Conservation (phyloP, 257 asterid genomes). For the Primulina eburnea region DNA sequence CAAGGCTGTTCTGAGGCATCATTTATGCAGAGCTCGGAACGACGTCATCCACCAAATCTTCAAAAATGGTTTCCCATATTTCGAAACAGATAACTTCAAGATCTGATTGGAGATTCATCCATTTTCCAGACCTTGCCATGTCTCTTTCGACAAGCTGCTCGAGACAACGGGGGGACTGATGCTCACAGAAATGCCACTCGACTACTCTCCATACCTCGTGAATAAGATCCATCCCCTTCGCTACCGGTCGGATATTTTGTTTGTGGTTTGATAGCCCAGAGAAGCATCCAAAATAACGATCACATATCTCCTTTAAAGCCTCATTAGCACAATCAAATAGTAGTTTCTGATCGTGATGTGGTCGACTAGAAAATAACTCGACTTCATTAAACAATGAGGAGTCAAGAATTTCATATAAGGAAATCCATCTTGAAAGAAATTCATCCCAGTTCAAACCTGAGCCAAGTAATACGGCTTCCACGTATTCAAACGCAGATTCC, state of each 20-base stretch:
- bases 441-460: constrained; percentile 96
- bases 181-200: constrained; percentile 48
- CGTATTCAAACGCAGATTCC: constrained; percentile 93
- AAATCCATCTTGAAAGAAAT: constrained; percentile 71
- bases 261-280: constrained; percentile 34
- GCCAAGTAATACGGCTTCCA: constrained; percentile 92
- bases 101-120: constrained; percentile 60
- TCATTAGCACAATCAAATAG: constrained; percentile 81
- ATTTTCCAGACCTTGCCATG: constrained; percentile 46
- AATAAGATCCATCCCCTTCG: constrained; percentile 78
- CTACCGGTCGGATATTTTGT: constrained; percentile 41
- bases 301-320: constrained; percentile 64
- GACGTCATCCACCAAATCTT: constrained; percentile 59
- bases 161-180: constrained; percentile 43
- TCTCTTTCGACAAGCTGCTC: constrained; percentile 67
- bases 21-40: constrained; percentile 34
- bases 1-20: constrained; percentile 28
- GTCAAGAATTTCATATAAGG: constrained; percentile 64
- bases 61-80: constrained; percentile 55
- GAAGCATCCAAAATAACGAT: constrained; percentile 52
- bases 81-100: constrained; percentile 53
- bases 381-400: constrained; percentile 77
- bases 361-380: constrained; percentile 71
- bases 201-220: constrained; percentile 73
- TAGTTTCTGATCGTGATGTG: constrained; percentile 71